Evolutionary conservation across 495 filamentous ascomycete species (phyloP).

Genomic region (Penicillium psychrofluorescens): DNA sequence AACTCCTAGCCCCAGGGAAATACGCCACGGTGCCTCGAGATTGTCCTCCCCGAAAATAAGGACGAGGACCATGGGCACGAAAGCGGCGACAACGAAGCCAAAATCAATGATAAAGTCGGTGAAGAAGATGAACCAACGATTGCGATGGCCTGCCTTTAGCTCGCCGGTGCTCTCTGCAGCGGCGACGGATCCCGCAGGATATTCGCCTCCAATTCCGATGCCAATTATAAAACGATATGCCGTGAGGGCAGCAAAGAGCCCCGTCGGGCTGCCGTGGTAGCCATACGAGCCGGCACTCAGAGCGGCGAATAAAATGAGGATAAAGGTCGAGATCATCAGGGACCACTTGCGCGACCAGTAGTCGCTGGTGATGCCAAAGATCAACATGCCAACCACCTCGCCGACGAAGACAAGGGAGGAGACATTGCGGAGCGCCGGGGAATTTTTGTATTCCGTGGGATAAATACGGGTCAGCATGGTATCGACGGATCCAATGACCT

Average conservation of each 20-base stretch:
- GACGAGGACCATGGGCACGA: slow-evolving; percentile 67
- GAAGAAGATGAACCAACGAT: slow-evolving; percentile 89
- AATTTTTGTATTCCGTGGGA: slow-evolving; percentile 53
- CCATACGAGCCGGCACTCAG: slow-evolving; percentile 69
- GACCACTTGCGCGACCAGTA: slow-evolving; percentile 79
- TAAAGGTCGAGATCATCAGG: slow-evolving; percentile 69
- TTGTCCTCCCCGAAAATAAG: slow-evolving; percentile 60
- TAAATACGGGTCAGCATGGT: slow-evolving; percentile 64
- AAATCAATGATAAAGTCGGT: slow-evolving; percentile 85
- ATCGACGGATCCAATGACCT: slow-evolving; percentile 79
- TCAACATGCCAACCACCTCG: slow-evolving; percentile 75
- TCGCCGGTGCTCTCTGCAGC: slow-evolving; percentile 80
- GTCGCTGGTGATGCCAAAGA: slow-evolving; percentile 78
- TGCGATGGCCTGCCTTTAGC: slow-evolving; percentile 68
- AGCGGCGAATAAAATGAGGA: slow-evolving; percentile 77
- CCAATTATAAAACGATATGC: slow-evolving; percentile 81
- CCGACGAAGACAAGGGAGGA: slow-evolving; percentile 80
- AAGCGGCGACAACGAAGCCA: slow-evolving; percentile 67
- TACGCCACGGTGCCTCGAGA: slow-evolving; percentile 66
- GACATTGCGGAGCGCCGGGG: slow-evolving; percentile 61
- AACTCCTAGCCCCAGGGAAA: slow-evolving; percentile 69
- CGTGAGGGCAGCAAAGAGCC: slow-evolving; percentile 71
- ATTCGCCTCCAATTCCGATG: slow-evolving; percentile 64
- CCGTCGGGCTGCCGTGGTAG: slow-evolving; percentile 48
- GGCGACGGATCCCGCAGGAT: slow-evolving; percentile 81